Conservation (phyloP, 2,329 filamentous ascomycete genomes). For the Myriosclerotinia scirpicola region DNA sequence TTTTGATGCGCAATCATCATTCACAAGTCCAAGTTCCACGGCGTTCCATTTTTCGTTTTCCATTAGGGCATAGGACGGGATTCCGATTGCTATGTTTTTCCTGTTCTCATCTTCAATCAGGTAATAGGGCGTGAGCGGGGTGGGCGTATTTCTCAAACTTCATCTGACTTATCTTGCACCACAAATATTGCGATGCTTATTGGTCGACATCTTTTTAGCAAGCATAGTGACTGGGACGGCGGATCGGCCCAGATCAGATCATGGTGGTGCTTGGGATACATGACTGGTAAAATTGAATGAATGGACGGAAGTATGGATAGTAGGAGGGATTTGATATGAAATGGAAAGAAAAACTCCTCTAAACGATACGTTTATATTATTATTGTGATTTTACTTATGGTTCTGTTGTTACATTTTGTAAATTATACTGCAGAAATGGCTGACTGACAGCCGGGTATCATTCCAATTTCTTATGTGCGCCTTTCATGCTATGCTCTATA, state of each 20-base stretch:
- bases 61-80: slow-evolving; percentile 15
- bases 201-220: not conserved
- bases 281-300: slow-evolving; percentile 7
- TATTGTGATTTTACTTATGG: not conserved
- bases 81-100: slow-evolving; percentile 6
- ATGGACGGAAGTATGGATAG: not conserved
- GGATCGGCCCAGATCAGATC: slow-evolving; percentile 1
- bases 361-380: not conserved
- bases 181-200: not conserved
- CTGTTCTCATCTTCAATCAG: not conserved
- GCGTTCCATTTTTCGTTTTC: slow-evolving; percentile 17
- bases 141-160: not conserved
- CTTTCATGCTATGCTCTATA: not conserved
- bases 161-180: slow-evolving; percentile 1
- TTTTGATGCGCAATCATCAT: not conserved
- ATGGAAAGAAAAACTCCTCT: not conserved
- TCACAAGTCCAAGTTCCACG: slow-evolving; percentile 10
- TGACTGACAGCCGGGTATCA: slow-evolving; percentile 15
- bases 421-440: not conserved
- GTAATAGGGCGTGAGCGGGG: slow-evolving; percentile 8
- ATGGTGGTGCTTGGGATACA: not conserved
- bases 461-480: not conserved
- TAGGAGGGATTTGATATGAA: slow-evolving; percentile 1
- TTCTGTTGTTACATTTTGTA: not conserved
- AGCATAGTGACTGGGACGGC: not conserved